Percentiles rank a stretch among this genome's conserved stretches.
Evolutionary conservation across 164 flowering plant genomes (phyloP).

Genomic region (Magnolia kwangsiensis): DNA sequence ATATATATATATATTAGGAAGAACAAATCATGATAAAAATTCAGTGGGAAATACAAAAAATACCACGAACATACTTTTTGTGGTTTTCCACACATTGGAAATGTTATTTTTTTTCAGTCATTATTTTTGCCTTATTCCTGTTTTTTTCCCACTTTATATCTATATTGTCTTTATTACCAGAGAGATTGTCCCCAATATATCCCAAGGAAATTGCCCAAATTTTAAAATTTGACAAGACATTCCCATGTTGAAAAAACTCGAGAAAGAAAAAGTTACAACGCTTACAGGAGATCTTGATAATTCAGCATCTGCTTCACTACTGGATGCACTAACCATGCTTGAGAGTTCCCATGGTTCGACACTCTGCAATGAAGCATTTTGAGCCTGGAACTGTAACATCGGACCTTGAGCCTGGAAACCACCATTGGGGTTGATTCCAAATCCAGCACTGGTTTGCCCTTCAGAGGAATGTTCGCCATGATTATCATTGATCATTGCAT

Average conservation of each 20-base stretch:
- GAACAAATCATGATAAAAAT: too few species aligned
- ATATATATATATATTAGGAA: too few species aligned
- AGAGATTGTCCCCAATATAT: neutral
- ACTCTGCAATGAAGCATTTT: neutral
- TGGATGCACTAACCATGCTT: conserved; percentile 22
- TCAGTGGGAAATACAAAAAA: too few species aligned
- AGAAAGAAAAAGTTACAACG: neutral
- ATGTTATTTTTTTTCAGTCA: too few species aligned
- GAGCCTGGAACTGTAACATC: neutral
- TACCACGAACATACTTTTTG: too few species aligned
- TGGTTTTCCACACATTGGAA: too few species aligned
- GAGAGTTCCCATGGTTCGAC: neutral
- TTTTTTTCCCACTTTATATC: too few species aligned
- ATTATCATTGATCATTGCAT: conserved; percentile 24
- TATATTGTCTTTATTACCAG: too few species aligned
- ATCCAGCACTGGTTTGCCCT: conserved; percentile 12
- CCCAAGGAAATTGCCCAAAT: neutral
- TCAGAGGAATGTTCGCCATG: conserved; percentile 26
- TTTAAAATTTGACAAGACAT: neutral
- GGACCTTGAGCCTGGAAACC: neutral
- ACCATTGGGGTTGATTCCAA: neutral
- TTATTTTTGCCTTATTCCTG: too few species aligned
- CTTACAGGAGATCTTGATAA: conserved; percentile 25
- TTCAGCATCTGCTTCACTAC: conserved; percentile 35
- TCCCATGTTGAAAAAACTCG: neutral